phyloP scores from a whole-genome alignment of 805 yeast genomes.

The Lipomyces yamanashiensis region DNA sequence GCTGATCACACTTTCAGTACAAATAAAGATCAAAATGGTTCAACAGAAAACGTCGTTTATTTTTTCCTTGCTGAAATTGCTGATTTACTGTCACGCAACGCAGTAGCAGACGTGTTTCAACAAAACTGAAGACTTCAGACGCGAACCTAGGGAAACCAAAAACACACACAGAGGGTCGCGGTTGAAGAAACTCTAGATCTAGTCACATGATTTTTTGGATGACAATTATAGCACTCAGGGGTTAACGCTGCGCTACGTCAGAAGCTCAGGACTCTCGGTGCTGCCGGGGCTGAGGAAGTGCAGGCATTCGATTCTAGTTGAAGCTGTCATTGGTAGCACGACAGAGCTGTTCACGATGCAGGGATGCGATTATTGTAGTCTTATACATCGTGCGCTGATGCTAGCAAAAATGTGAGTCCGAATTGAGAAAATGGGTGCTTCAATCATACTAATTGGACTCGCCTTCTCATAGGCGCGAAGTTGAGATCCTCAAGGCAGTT shows the following conservation, averaged over 20 bases:
- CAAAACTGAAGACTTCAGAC: background rate
- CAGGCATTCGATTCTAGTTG: background rate
- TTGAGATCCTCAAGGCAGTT: constrained; percentile 24
- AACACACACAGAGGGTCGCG: background rate
- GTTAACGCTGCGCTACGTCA: no score
- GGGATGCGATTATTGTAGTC: constrained; percentile 6
- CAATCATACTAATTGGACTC: background rate
- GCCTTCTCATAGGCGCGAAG: constrained; percentile 16
- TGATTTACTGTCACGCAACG: no score
- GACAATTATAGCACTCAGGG: background rate
- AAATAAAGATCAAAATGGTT: background rate
- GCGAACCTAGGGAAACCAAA: background rate
- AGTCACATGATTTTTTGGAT: background rate
- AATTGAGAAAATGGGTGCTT: background rate
- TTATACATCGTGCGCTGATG: constrained; percentile 11
- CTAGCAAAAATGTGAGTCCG: constrained; percentile 15
- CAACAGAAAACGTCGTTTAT: no score
- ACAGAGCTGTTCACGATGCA: background rate
- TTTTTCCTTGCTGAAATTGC: no score
- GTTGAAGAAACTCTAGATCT: background rate
- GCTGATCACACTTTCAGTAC: background rate
- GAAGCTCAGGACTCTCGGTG: no score
- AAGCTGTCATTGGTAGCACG: background rate
- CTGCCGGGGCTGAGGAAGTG: no score
- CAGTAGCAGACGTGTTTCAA: background rate